phyloP scores from a whole-genome alignment of 805 yeast genomes.

The Myxozyma kluyveri region DNA sequence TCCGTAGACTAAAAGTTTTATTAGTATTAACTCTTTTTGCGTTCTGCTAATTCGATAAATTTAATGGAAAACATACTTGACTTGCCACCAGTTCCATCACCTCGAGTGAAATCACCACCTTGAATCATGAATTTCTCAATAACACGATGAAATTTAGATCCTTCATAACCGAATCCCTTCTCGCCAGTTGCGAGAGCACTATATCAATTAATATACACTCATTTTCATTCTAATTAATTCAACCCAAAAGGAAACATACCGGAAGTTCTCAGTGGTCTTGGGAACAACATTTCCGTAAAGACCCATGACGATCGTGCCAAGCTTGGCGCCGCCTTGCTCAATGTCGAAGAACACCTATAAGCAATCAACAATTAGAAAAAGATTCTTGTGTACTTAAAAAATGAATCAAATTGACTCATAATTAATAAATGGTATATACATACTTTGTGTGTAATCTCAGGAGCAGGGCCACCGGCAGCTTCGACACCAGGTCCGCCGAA shows the following conservation, averaged over 20 bases:
- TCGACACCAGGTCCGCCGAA: conserved; percentile 17
- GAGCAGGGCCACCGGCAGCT: conserved; percentile 12
- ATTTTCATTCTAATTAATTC: neutral
- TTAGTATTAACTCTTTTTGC: conserved; percentile 31
- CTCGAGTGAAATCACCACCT: conserved; percentile 77
- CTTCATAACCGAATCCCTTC: conserved; percentile 65
- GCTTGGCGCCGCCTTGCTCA: conserved; percentile 67
- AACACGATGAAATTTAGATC: conserved; percentile 70
- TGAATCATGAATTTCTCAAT: conserved; percentile 71
- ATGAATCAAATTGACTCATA: too few species aligned
- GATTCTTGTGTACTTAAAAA: too few species aligned
- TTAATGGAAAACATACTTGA: conserved; percentile 25
- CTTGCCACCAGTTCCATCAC: conserved; percentile 58
- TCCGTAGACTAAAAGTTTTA: conserved; percentile 55
- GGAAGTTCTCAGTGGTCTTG: conserved; percentile 85
- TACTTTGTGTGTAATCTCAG: conserved; percentile 39
- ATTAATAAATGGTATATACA: neutral
- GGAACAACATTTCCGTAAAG: conserved; percentile 84
- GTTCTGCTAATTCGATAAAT: neutral
- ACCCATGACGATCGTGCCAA: conserved; percentile 86
- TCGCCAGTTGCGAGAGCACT: conserved; percentile 74
- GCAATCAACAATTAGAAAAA: neutral
- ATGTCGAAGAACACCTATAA: conserved; percentile 75
- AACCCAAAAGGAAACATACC: conserved; percentile 38
- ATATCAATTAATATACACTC: conserved; percentile 6